Percentiles rank a stretch among this genome's conserved stretches.
Conservation (phyloP, 306 rosid species). For the Sicyos edulis region DNA sequence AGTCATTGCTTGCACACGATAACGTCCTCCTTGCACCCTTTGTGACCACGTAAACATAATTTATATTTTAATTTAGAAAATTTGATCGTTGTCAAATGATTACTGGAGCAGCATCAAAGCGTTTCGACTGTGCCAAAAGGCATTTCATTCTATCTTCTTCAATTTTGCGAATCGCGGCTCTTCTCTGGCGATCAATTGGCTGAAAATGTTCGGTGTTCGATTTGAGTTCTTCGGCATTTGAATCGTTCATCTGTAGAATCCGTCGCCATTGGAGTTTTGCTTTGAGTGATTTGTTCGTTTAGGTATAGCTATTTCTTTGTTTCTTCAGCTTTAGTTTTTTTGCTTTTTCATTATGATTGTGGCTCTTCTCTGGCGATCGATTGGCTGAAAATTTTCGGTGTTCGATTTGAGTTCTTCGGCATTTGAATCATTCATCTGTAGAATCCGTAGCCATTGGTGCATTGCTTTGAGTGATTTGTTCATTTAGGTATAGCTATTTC, state of each 20-base stretch:
- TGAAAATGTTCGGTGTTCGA: constrained; percentile 22
- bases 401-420: constrained; percentile 23
- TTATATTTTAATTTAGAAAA: constrained; percentile 10
- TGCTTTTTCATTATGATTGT: no score
- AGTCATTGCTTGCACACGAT: not conserved
- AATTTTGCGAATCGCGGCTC: not conserved
- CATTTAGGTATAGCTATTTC: constrained; percentile 14
- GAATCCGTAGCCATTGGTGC: not conserved
- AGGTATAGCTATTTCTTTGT: constrained; percentile 19
- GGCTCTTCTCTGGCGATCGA: not conserved
- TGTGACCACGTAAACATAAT: constrained; percentile 14
- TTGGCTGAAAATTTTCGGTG: constrained; percentile 19
- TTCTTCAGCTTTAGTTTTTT: constrained; percentile 11
- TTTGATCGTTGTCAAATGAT: constrained; percentile 23
- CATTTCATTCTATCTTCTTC: constrained; percentile 21
- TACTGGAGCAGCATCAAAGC: constrained; percentile 19
- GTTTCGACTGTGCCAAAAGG: constrained; percentile 14
- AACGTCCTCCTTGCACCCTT: not conserved
- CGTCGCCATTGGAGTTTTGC: not conserved
- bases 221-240: constrained; percentile 18
- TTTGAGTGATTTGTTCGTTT: not conserved
- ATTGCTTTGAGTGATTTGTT: not conserved
- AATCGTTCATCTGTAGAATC: not conserved
- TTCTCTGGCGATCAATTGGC: constrained; percentile 6
- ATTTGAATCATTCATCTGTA: not conserved